Conservation (phyloP, 768 basidiomycete species). For the Sutorius australiensis region DNA sequence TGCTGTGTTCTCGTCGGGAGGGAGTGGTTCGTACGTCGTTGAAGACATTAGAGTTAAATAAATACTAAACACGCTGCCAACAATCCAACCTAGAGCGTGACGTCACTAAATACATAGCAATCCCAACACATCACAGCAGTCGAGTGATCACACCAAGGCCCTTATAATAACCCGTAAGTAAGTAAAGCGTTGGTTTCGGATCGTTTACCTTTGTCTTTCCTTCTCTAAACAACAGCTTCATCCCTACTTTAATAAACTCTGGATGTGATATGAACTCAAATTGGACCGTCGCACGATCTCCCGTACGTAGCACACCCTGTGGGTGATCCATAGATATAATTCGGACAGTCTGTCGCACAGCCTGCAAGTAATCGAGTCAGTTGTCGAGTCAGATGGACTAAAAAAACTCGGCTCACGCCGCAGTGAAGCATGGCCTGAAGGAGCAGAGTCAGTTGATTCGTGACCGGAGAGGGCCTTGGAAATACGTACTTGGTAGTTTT, state of each 20-base stretch:
- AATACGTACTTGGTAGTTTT: slow-evolving; percentile 76
- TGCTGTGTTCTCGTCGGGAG: slow-evolving; percentile 15
- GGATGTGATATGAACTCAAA: slow-evolving; percentile 94
- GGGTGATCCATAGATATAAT: slow-evolving; percentile 91
- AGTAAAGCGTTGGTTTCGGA: background rate
- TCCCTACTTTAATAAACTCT: slow-evolving; percentile 90
- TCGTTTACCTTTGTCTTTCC: slow-evolving; percentile 80
- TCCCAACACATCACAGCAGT: slow-evolving; percentile 42
- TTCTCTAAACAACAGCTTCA: slow-evolving; percentile 91
- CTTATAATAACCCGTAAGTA: slow-evolving; percentile 39
- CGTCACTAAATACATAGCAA: slow-evolving; percentile 9
- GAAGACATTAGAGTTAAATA: slow-evolving; percentile 22
- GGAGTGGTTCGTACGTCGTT: slow-evolving; percentile 16
- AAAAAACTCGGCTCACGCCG: slow-evolving; percentile 49
- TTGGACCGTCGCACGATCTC: slow-evolving; percentile 89
- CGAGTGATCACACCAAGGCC: slow-evolving; percentile 76
- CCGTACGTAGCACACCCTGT: slow-evolving; percentile 85
- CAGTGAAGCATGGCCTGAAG: slow-evolving; percentile 87
- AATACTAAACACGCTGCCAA: slow-evolving; percentile 5
- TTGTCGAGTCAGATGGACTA: background rate
- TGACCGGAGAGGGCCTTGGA: background rate
- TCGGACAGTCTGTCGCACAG: slow-evolving; percentile 86
- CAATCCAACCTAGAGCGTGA: slow-evolving; percentile 24
- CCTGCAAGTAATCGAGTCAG: slow-evolving; percentile 41
- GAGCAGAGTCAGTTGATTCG: background rate